Evolutionary conservation across 2,329 filamentous ascomycete species (phyloP).

Genomic region (Curvularia verruculosa): DNA sequence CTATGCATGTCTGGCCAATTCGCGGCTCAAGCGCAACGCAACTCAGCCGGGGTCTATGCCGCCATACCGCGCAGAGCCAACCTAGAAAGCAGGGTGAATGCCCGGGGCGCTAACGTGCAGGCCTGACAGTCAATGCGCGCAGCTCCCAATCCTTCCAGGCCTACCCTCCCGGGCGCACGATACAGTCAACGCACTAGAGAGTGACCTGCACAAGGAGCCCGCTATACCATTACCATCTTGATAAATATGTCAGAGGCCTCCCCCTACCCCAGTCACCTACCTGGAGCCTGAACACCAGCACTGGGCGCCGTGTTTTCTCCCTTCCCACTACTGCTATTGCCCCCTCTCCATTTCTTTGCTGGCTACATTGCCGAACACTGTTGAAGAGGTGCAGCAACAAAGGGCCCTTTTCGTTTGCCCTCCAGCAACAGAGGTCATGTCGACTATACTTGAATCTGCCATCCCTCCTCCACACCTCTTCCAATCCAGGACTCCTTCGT

Average conservation of each 20-base stretch:
- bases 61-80: slow-evolving; percentile 25
- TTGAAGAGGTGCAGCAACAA: slow-evolving; percentile 25
- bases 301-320: slow-evolving; percentile 11
- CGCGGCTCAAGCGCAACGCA: slow-evolving; percentile 43
- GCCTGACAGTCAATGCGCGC: slow-evolving; percentile 31
- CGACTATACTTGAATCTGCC: slow-evolving; percentile 43
- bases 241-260: slow-evolving; percentile 34
- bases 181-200: slow-evolving; percentile 44
- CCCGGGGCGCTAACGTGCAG: slow-evolving; percentile 35
- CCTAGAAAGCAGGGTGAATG: slow-evolving; percentile 31
- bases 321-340: slow-evolving; percentile 16
- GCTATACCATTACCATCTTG: slow-evolving; percentile 25
- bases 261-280: slow-evolving; percentile 23
- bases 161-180: slow-evolving; percentile 37
- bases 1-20: slow-evolving; percentile 31
- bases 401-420: slow-evolving; percentile 15
- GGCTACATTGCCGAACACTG: slow-evolving; percentile 19
- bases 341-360: slow-evolving; percentile 14
- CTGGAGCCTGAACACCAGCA: slow-evolving; percentile 14
- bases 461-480: slow-evolving; percentile 45
- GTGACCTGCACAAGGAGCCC: slow-evolving; percentile 23
- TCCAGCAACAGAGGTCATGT: slow-evolving; percentile 35
- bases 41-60: slow-evolving; percentile 26
- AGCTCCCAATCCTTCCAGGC: slow-evolving; percentile 28
- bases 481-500: slow-evolving; percentile 34